These are phyloP conservation scores for Akebia trifoliata DNA, from an alignment of 164 flowering plant genomes.

Conservation along the genomic window DNA sequence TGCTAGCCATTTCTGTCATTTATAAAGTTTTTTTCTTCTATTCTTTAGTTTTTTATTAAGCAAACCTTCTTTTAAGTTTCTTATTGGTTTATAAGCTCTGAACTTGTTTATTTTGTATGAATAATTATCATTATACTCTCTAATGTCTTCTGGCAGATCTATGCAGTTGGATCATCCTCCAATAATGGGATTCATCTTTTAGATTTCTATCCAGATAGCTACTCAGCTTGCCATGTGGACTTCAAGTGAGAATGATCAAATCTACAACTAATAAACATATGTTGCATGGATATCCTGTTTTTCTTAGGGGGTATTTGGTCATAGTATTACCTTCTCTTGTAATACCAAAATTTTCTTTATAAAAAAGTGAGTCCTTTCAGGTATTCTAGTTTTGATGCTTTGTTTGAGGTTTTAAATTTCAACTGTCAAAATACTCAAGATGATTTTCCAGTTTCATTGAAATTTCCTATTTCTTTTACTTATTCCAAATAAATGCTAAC, in stretches of 20 bases:
- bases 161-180: constrained; percentile 68
- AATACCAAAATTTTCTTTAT: not conserved
- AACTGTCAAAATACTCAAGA: too few species aligned
- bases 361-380: not conserved
- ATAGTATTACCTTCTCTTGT: not conserved
- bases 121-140: not conserved
- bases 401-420: too few species aligned
- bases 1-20: too few species aligned
- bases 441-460: too few species aligned
- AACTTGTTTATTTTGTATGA: not conserved
- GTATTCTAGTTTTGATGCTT: too few species aligned
- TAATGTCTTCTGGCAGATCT: constrained; percentile 51
- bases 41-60: not conserved
- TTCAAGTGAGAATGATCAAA: constrained; percentile 43
- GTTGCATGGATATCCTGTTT: not conserved
- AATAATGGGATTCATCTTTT: constrained; percentile 63
- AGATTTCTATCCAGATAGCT: constrained; percentile 73
- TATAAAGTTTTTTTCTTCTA: not conserved
- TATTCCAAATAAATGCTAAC: too few species aligned
- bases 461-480: too few species aligned
- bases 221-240: constrained; percentile 81
- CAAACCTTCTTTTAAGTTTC: too few species aligned
- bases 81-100: not conserved
- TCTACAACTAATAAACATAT: not conserved
- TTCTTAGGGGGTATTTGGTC: not conserved